These are phyloP conservation scores for Candida hispaniensis DNA, from an alignment of 805 yeast genomes.

Conservation along the genomic window DNA sequence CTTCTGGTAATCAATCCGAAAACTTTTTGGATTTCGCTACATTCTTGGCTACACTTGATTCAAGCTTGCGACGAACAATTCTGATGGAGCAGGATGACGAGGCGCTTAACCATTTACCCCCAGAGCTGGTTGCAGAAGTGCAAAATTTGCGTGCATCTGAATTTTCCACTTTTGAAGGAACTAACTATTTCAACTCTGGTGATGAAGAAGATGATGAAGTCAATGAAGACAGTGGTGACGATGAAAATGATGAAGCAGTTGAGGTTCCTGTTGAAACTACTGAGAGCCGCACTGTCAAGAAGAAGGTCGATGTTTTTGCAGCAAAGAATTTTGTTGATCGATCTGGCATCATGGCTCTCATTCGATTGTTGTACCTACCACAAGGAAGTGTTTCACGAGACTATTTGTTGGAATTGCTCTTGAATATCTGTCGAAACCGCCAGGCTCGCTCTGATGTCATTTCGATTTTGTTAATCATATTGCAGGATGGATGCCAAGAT, in stretches of 20 bases:
- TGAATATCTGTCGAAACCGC: slow-evolving; percentile 59
- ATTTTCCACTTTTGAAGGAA: slow-evolving; percentile 18
- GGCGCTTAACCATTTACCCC: slow-evolving; percentile 25
- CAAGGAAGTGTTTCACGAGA: slow-evolving; percentile 48
- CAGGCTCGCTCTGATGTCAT: slow-evolving; percentile 69
- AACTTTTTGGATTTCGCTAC: slow-evolving; percentile 25
- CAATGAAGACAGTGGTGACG: slow-evolving; percentile 24
- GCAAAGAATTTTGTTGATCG: slow-evolving; percentile 61
- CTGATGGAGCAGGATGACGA: slow-evolving; percentile 29
- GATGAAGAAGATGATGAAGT: slow-evolving; percentile 20
- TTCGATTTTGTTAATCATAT: slow-evolving; percentile 51
- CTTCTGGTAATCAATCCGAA: slow-evolving; percentile 19
- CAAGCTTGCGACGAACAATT: slow-evolving; percentile 26
- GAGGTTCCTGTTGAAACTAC: slow-evolving; percentile 4
- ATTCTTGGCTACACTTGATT: slow-evolving; percentile 28
- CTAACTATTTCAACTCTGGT: slow-evolving; percentile 19
- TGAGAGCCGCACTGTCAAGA: slow-evolving; percentile 4
- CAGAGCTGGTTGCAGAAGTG: slow-evolving; percentile 28
- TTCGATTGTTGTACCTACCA: slow-evolving; percentile 64
- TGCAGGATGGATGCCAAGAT: slow-evolving; percentile 64
- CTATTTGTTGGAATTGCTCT: slow-evolving; percentile 51
- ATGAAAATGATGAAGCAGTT: slow-evolving; percentile 29
- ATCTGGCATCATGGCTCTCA: slow-evolving; percentile 60
- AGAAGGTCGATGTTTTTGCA: slow-evolving; percentile 21
- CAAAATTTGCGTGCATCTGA: slow-evolving; percentile 22